Evolutionary conservation across 139 green algal species (phyloP).

Genomic region (Chlamydomonas sp.): DNA sequence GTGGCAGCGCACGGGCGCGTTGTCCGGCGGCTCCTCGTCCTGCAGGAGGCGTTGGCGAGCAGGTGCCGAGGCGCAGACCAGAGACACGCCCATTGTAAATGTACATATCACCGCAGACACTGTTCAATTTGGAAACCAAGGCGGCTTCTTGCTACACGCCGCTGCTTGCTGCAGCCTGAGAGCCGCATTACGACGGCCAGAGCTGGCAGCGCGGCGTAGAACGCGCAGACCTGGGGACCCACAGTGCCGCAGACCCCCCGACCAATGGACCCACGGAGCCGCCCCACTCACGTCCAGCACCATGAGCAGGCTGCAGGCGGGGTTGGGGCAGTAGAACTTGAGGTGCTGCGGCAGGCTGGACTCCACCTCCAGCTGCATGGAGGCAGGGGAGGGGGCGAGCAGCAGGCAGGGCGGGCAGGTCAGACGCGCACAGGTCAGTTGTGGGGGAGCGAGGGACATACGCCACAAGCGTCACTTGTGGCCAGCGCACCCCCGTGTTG

Average conservation of each 20-base stretch:
- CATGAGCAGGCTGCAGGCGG: constrained; percentile 31
- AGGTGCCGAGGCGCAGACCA: too few relatives aligned
- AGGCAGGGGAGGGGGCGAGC: not conserved
- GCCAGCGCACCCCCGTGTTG: not conserved
- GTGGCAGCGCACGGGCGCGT: constrained; percentile 3
- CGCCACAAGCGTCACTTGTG: not conserved
- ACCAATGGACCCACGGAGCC: not conserved
- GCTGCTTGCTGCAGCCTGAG: too few relatives aligned
- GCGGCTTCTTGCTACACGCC: not conserved
- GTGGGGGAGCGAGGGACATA: not conserved
- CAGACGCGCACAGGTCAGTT: not conserved
- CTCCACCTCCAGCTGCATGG: constrained; percentile 24
- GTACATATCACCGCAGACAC: too few relatives aligned
- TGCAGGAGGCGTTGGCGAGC: not conserved
- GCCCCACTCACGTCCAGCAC: constrained; percentile 24
- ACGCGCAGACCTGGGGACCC: too few relatives aligned
- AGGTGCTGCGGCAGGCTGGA: constrained; percentile 22
- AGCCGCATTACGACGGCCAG: too few relatives aligned
- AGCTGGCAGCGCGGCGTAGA: too few relatives aligned
- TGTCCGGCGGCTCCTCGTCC: not conserved
- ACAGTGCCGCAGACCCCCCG: too few relatives aligned
- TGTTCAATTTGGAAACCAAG: too few relatives aligned
- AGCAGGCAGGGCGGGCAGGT: not conserved
- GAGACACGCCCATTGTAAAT: too few relatives aligned
- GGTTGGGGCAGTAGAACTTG: constrained; percentile 39